Conservation (phyloP, 1,284 basidiomycete species). For the Peniophora sp. region DNA sequence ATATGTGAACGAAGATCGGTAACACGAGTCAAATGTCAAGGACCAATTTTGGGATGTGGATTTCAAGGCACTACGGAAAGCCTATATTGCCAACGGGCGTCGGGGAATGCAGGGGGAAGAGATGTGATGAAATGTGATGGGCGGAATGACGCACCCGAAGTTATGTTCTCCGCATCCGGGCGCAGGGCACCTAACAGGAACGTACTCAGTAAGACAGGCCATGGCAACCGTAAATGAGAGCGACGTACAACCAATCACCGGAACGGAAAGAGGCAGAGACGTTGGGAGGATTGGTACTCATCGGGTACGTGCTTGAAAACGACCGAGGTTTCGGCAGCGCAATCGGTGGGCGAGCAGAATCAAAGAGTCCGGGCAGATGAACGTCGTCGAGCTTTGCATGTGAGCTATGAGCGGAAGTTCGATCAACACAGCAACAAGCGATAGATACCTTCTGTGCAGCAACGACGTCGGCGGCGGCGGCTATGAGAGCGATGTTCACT, state of each 20-base stretch:
- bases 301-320: conserved; percentile 33
- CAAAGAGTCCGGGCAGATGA: neutral
- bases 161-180: conserved; percentile 11
- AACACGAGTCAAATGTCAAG: neutral
- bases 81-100: conserved; percentile 1
- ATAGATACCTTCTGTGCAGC: neutral
- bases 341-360: neutral
- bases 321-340: neutral
- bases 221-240: neutral
- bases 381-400: neutral
- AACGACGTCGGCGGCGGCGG: neutral
- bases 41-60: conserved; percentile 1
- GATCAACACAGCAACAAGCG: neutral
- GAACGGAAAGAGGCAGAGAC: conserved; percentile 61
- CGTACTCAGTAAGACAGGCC: neutral
- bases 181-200: conserved; percentile 10
- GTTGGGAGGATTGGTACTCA: conserved; percentile 71
- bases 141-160: conserved; percentile 11
- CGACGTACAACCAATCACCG: conserved; percentile 74
- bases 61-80: neutral
- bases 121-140: neutral
- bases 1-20: neutral
- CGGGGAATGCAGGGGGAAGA: conserved; percentile 1
- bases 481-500: neutral
- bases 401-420: neutral